Base-by-base conservation (phyloP, 148 eudicot genomes). In the Cornus controversa region DNA sequence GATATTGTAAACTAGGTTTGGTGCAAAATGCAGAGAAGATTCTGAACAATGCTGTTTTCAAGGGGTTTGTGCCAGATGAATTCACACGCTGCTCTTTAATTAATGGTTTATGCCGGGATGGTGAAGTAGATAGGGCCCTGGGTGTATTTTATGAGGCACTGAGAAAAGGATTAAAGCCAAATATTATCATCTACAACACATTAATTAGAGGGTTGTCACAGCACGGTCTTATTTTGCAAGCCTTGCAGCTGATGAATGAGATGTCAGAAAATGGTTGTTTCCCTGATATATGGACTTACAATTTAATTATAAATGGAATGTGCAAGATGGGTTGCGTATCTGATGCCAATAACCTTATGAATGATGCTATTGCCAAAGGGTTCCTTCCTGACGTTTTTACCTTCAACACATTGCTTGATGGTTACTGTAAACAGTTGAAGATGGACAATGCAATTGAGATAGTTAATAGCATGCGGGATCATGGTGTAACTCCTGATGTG, bases 291-390 rank as follows among this genome's bases (percentile, higher is more conserved):
- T 86, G 92, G 93, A 91, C 98, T 20, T 96, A 90, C 70, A 96
- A 96, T 83, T 78, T 93, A 50, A 87, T 96, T 23, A 86, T 96
- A 76, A 85, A 90, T 77, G 98, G 94, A 75, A 76, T 96, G 75
- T 96, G 99, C 90, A 96, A 96, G 83, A 83, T 91, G 90, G 89
- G 95, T 64, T 93, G 98, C 72, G 84, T 96, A 77, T 76, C 85
- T 72, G 97, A 95, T 87, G 99, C 99, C 60, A 85, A 82, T 72
- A 86, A 74, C 67, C 76, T 95, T 70, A 77, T 93, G 80, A 88
- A 86, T 83, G 91, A 90, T 85, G 97, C 97, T n/a, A 80, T 90
- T 70, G 72, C 71, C 58, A 90, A 85, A 88, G 98, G 99, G 28
- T 82, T 93, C 66, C 70, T 89, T 81, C 99, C 98, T 7, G 97